These are phyloP conservation scores for Phytopythium mirpurense DNA, from an alignment of 352 stramenopile species.

Conservation along the genomic window DNA sequence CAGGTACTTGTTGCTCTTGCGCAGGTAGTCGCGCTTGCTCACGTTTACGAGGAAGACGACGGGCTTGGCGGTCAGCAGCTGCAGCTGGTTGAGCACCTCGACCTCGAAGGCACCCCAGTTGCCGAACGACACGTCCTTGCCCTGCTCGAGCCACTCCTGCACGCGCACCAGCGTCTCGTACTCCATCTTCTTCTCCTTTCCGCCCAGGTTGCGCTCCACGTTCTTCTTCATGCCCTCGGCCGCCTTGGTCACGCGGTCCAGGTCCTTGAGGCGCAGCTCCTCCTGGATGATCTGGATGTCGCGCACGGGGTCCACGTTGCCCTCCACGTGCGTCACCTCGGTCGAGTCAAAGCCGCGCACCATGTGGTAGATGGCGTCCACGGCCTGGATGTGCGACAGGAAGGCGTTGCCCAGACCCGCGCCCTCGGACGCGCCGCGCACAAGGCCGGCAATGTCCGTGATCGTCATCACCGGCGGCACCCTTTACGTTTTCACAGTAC, in stretches of 20 bases:
- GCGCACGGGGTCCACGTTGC: slow-evolving; percentile 97
- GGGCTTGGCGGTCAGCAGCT: slow-evolving; percentile 93
- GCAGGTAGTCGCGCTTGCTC: slow-evolving; percentile 97
- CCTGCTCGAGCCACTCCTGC: slow-evolving; percentile 72
- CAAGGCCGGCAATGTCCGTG: slow-evolving; percentile 99
- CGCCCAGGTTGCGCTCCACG: slow-evolving; percentile 81
- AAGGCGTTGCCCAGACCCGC: slow-evolving; percentile 99
- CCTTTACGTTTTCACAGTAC: too few relatives aligned
- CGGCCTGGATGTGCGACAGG: slow-evolving; percentile 98
- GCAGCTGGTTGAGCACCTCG: slow-evolving; percentile 89
- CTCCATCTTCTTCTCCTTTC: slow-evolving; percentile 96
- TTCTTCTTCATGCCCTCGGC: slow-evolving; percentile 81
- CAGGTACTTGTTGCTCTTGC: slow-evolving; percentile 98
- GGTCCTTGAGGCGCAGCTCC: slow-evolving; percentile 98
- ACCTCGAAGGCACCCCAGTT: slow-evolving; percentile 87
- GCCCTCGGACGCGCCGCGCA: slow-evolving; percentile 96
- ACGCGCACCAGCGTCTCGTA: slow-evolving; percentile 85
- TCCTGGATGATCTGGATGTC: slow-evolving; percentile 99
- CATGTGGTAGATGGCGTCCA: slow-evolving; percentile 98
- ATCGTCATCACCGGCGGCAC: slow-evolving; percentile 97
- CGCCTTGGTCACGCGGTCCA: slow-evolving; percentile 84
- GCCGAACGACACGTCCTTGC: slow-evolving; percentile 90
- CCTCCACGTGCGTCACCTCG: slow-evolving; percentile 99
- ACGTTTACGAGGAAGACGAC: slow-evolving; percentile 99
- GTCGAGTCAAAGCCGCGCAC: slow-evolving; percentile 97